Percentiles rank a stretch among this genome's conserved stretches.
phyloP scores from a whole-genome alignment of 805 yeast species.

The Cyberlindnera mississippiensis region DNA sequence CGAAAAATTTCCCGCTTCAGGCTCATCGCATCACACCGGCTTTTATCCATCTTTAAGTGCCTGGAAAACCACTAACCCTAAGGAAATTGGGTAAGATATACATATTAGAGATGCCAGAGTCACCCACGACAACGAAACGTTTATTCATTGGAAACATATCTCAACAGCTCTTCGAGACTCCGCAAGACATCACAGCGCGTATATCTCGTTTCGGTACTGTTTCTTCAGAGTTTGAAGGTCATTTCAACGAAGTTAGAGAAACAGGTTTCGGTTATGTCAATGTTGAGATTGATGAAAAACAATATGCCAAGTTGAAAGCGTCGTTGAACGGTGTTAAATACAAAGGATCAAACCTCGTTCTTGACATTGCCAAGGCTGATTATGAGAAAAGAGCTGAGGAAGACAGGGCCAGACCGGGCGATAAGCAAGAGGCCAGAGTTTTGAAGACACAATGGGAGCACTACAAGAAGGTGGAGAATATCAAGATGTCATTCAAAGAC shows the following conservation, averaged over 20 bases:
- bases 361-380: slow-evolving; percentile 60
- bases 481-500: slow-evolving; percentile 38
- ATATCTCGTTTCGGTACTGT: slow-evolving; percentile 61
- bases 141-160: slow-evolving; percentile 72
- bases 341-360: slow-evolving; percentile 64
- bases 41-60: no score
- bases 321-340: slow-evolving; percentile 68
- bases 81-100: background rate
- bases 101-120: slow-evolving; percentile 2
- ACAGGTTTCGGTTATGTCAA: slow-evolving; percentile 61
- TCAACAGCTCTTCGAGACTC: slow-evolving; percentile 40
- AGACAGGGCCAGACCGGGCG: slow-evolving; percentile 36
- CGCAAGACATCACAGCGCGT: slow-evolving; percentile 48
- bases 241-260: slow-evolving; percentile 44
- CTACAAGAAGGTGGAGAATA: slow-evolving; percentile 35
- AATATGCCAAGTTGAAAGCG: slow-evolving; percentile 46
- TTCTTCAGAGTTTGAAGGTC: slow-evolving; percentile 43
- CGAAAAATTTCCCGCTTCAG: background rate
- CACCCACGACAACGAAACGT: slow-evolving; percentile 26
- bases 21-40: background rate
- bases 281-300: slow-evolving; percentile 44
- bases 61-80: no score
- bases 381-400: slow-evolving; percentile 44
- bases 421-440: slow-evolving; percentile 32
- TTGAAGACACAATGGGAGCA: slow-evolving; percentile 37